phyloP scores from a whole-genome alignment of 139 green algal genomes.

The Chlamydomonas incerta region DNA sequence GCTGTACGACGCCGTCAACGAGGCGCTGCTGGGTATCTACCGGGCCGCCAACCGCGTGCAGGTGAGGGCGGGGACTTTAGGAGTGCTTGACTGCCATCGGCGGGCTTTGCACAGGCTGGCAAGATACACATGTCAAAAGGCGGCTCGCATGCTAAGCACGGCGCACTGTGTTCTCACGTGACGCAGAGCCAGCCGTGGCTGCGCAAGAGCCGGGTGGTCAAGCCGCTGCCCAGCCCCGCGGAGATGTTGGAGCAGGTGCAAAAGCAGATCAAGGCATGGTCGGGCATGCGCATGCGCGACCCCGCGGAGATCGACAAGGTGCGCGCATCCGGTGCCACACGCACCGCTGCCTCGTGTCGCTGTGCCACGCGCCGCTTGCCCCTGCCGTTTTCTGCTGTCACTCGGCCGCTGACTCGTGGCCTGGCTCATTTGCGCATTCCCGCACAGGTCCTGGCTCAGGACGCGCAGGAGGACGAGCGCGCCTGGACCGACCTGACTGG shows the following conservation, averaged over 20 bases:
- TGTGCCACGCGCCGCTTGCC: too few relatives aligned
- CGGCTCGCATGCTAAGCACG: too few relatives aligned
- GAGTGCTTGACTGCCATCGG: too few relatives aligned
- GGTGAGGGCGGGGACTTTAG: too few relatives aligned
- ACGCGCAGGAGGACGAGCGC: slow-evolving; percentile 29
- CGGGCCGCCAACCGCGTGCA: slow-evolving; percentile 39
- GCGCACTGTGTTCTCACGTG: too few relatives aligned
- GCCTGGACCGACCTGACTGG: slow-evolving; percentile 34
- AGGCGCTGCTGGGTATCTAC: slow-evolving; percentile 58
- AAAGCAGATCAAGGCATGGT: slow-evolving; percentile 35
- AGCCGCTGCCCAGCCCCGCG: slow-evolving; percentile 45
- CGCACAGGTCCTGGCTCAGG: slow-evolving; percentile 11
- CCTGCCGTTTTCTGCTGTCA: too few relatives aligned
- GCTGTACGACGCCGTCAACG: slow-evolving; percentile 65
- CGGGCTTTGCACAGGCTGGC: too few relatives aligned
- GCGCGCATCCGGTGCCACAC: too few relatives aligned
- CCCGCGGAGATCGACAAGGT: slow-evolving; percentile 16
- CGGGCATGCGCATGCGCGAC: slow-evolving; percentile 34
- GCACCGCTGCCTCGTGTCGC: too few relatives aligned
- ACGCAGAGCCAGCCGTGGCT: slow-evolving; percentile 30
- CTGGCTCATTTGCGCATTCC: too few relatives aligned
- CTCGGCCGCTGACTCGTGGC: too few relatives aligned
- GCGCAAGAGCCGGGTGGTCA: not conserved
- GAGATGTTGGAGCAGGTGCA: slow-evolving; percentile 43
- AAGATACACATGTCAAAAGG: too few relatives aligned